Base-by-base conservation (phyloP, 345 rosid genomes). In the Ailanthus altissimus region DNA sequence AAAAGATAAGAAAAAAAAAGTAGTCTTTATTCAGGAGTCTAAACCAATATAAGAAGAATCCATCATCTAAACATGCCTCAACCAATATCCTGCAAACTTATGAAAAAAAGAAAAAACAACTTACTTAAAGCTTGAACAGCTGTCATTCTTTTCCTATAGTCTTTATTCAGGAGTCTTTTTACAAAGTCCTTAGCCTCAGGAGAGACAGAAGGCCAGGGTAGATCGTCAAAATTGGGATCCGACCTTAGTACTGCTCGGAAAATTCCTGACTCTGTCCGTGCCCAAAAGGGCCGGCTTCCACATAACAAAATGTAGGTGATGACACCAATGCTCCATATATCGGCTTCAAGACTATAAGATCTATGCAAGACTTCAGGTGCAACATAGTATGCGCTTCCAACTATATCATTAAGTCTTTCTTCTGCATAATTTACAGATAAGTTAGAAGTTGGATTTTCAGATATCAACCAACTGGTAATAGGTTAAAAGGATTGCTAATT, bases 221-320 rank as follows among this genome's bases (percentile, higher is more conserved):
- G 64, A 79, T 90, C 97, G 23, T 92, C 93, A 60, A 88, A 92
- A 77, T 87, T 87, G 32, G 94, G 97, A 69, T 92, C 97, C 5
- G 85, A 81, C 85, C 94, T 87, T 76, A 92, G 86, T 69, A 92
- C 97, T 21, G 97, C 82, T 63, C 97, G 91, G 72, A 92, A 92
- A 75, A 92, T 92, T 78, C 94, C 97, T 40, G 97, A 92, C 82
- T 92, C 97, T 11, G 97, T 90, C 64, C 97, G 81, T 73, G 94
- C 94, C 97, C 94, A 92, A 70, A 92, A 92, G 42, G 97, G 97
- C 12, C 97, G 86, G 83, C 97, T 92, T 78, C 97, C 97, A 76
- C 93, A 90, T 81, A 92, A 78, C 79, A 92, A 85, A 83, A 92
- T 92, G 83, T 89, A 92, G 26, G 91, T 76, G 79, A 92, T 92